Evolutionary conservation across 2,329 filamentous ascomycete genomes (phyloP), one percentile per base, ranked within the genome.

Genomic region (Penicillium sp.): DNA sequence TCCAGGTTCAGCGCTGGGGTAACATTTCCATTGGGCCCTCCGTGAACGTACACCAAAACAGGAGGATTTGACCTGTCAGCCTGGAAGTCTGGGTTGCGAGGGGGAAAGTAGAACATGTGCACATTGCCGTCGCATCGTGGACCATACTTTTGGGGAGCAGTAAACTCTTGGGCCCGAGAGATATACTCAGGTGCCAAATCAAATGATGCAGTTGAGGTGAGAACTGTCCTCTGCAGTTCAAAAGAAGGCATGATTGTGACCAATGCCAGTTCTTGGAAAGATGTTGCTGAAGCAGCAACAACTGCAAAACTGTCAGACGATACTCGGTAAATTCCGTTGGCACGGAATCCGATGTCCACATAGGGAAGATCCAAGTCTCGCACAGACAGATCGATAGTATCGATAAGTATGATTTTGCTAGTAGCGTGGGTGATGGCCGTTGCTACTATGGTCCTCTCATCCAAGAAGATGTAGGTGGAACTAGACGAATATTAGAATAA

Each of bases 31-130:
- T 80, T n/a, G 71, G 78, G 59, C 0, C 77, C 78, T 4, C 77
- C 78, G 28, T 81, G 78, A 0, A 73, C 68, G 2, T 62, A 65
- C 38, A 80, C 65, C 20, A 81, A 73, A 1, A 79, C 63, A 1
- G 78, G 77, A 0, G 69, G 66, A 0, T 62, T 61, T 0, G 60
- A 67, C 0, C 59, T 55, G 0, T 72, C 70, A 0, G 66, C 69
- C 0, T 53, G 44, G 50, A 68, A 79, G 2, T 62, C 49, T 0
- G 72, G 69, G 49, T 78, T 80, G 16, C 68, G 65, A 2, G 77
- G 78, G 18, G 72, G 69, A 64, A 72, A 76, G 28, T 76, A 71
- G 49, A 77, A 75, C 11, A 74, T 74, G 50, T 76, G 61, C 3
- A 76, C 56, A 13, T 55, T 18, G 16, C 56, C 56, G 11, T 59